Evolutionary conservation across 208 protist genomes (phyloP), one percentile per base, ranked within the genome.

Genomic region (Trypanosoma grayi): DNA sequence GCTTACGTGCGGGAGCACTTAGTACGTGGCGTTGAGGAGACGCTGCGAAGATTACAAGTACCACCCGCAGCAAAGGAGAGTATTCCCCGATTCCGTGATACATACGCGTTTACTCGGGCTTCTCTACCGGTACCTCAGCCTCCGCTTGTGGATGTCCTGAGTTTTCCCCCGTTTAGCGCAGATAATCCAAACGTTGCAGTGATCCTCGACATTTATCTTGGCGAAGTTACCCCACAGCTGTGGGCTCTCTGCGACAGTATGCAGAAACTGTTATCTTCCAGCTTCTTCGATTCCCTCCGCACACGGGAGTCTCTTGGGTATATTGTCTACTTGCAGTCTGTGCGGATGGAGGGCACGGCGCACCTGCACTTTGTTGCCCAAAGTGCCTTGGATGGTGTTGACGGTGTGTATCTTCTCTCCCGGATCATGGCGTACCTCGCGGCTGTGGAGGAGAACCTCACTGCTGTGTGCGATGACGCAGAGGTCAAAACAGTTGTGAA

Each of bases 221-320:
- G 84, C n/a, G 66, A 76, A n/a, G 53, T 67, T 24, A 87, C 72
- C 14, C 67, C 85, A 50, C 24, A 45, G 27, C 43, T 61, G n/a
- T 44, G 52, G 1, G 80, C 71, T 27, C 60, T 89, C 20, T 75
- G 60, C 33, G 59, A 70, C 28, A 61, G 65, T 28, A 66, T 73
- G 2, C 41, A 72, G 33, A 68, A 69, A 36, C 59, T 94, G 10
- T 36, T 90, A 22, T 79, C 70, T 13, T 79, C 82, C 31, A 50
- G 43, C 16, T 96, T 92, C 62, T 94, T 93, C 70, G 70, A 77
- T 36, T 58, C 66, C 0, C 77, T 96, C 27, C 80, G 90, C 46
- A 96, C 90, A 13, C 50, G 61, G 9, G 87, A 96, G 62, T 48
- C 77, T 10, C 73, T 96, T 43, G 90, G 90, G 24, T 96, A 96